A percentile compares a stretch with the other conserved stretches of the same genome.
phyloP scores from a whole-genome alignment of 257 asterid genomes.

The Avicennia marina region DNA sequence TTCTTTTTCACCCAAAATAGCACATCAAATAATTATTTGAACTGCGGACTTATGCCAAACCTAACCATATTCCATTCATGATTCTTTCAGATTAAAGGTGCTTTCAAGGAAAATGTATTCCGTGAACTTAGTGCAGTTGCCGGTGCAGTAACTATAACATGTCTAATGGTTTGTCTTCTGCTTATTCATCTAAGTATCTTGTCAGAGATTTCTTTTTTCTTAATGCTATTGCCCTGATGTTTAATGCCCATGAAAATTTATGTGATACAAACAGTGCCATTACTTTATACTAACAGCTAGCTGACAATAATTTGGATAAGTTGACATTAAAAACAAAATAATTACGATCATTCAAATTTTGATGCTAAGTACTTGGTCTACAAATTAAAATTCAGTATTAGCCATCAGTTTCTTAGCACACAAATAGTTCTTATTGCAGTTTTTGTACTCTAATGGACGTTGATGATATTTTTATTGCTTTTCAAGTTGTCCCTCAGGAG shows the following conservation, averaged over 20 bases:
- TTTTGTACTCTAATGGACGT: not conserved
- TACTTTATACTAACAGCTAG: not conserved
- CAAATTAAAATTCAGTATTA: not conserved
- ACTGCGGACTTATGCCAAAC: slow-evolving; percentile 12
- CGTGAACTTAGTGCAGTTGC: slow-evolving; percentile 94
- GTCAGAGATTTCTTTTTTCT: not conserved
- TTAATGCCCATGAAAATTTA: not conserved
- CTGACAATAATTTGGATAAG: not conserved
- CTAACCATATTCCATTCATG: slow-evolving; percentile 13
- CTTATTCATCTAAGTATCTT: slow-evolving; percentile 17
- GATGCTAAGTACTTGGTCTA: not conserved
- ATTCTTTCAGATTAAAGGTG: slow-evolving; percentile 58
- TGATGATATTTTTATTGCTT: not conserved
- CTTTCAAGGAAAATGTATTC: slow-evolving; percentile 52
- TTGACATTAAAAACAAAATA: not conserved
- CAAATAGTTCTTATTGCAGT: not conserved
- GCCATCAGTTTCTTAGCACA: not conserved
- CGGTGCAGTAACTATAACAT: slow-evolving; percentile 92
- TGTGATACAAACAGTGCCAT: not conserved
- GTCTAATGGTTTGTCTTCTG: slow-evolving; percentile 75
- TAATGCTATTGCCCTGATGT: not conserved
- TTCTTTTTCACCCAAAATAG: not conserved
- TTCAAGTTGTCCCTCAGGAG: not conserved
- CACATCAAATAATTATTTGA: not conserved
- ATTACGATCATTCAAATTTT: not conserved